Base-by-base conservation (phyloP, 2,329 filamentous ascomycete genomes). In the Pseudofabraea citricarpa region DNA sequence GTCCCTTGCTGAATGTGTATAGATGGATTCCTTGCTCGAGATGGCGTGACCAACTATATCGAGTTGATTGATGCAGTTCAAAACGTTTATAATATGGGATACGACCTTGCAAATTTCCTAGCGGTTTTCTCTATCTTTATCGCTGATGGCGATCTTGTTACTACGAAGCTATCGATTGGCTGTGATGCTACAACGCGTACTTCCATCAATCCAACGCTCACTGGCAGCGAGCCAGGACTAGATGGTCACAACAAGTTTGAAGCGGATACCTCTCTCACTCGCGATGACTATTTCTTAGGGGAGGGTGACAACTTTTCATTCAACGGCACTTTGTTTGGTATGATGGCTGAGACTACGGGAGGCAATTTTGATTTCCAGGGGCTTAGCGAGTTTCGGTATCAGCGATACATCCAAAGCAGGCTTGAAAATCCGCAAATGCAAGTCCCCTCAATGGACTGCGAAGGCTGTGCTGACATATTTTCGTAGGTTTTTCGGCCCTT, bases 21-120 rank as follows among this genome's bases (percentile, higher is more conserved):
- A n/a, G n/a, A n/a, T n/a, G n/a, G 56, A 15, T 68, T 68, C 45
- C 63, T 68, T 20, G 59, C 64, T 13, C 64, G 60, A 12, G 61
- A 63, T 45, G 65, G 65, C 7, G 58, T 67, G n/a, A 46, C 49
- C n/a, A 57, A 50, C 6, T 57, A 50, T 40, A 50, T 48, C 35
- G 53, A 57, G 38, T 47, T 57, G 4, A 50, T 57, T 15, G 55
- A 57, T 41, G 53, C 52, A 22, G 52, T 54, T 23, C 53, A 57
- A 42, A 57, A 56, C 20, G 8, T 56, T 9, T 57, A 56, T 31
- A 56, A 52, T 21, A 49, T 56, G 12, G 55, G 45, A 2, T 50
- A 50, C 21, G 52, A 53, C 16, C 35, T 57, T n/a, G 41, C 55
- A 1, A 24, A 24, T 13, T 33, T 52, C 22, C 49, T 55, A 10